Percentiles rank a stretch among this genome's conserved stretches.
phyloP scores from a whole-genome alignment of 495 filamentous ascomycete genomes.

The Hypomontagnella monticulosa region DNA sequence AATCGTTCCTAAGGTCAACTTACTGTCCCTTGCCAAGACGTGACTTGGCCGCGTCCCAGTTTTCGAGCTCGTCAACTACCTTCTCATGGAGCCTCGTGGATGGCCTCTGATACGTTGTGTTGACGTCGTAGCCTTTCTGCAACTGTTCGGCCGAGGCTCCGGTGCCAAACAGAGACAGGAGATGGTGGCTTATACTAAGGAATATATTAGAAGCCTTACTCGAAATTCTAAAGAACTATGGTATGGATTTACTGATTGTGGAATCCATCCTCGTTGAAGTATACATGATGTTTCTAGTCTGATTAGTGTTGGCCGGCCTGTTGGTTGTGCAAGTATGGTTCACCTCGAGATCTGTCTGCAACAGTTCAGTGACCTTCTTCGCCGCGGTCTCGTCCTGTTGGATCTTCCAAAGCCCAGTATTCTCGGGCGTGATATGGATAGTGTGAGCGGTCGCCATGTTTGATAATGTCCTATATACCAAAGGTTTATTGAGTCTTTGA shows the following conservation, averaged over 20 bases:
- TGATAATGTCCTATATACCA: slow-evolving; percentile 11
- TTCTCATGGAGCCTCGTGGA: slow-evolving; percentile 50
- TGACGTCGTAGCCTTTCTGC: slow-evolving; percentile 65
- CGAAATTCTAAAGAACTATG: slow-evolving; percentile 42
- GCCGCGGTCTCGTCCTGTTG: slow-evolving; percentile 67
- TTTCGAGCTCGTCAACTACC: slow-evolving; percentile 61
- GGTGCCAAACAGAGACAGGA: slow-evolving; percentile 81
- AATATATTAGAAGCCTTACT: slow-evolving; percentile 14
- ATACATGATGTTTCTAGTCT: slow-evolving; percentile 73
- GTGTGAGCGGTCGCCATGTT: slow-evolving; percentile 72
- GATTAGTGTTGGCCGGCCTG: background rate
- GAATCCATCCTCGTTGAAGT: slow-evolving; percentile 74
- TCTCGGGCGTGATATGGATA: slow-evolving; percentile 65
- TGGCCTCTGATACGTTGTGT: slow-evolving; percentile 70
- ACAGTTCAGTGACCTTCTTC: slow-evolving; percentile 65
- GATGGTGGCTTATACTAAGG: slow-evolving; percentile 73
- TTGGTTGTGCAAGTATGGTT: background rate
- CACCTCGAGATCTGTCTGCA: slow-evolving; percentile 77
- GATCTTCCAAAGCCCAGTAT: slow-evolving; percentile 67
- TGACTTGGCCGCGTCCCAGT: slow-evolving; percentile 60
- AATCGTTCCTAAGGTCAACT: slow-evolving; percentile 24
- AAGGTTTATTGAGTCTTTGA: slow-evolving; percentile 6
- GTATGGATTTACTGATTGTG: slow-evolving; percentile 64
- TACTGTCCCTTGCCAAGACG: slow-evolving; percentile 57
- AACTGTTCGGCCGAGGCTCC: slow-evolving; percentile 68